Evolutionary conservation across 257 asterid genomes (phyloP).

Genomic region (Gentiana straminea): DNA sequence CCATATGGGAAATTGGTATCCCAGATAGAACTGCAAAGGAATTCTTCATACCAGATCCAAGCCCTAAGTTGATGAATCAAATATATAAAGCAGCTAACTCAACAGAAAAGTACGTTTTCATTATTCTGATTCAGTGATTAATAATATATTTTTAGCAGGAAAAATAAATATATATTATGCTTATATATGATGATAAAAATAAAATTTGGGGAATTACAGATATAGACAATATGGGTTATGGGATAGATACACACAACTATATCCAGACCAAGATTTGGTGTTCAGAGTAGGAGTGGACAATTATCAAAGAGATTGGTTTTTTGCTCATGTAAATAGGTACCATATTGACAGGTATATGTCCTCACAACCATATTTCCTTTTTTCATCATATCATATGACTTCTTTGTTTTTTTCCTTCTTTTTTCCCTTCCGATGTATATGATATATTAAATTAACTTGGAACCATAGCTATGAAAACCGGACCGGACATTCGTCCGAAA

Average conservation of each 20-base stretch:
- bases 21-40: conserved; percentile 82
- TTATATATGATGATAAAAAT: too few relatives aligned
- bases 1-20: conserved; percentile 80
- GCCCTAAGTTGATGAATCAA: conserved; percentile 50
- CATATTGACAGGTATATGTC: too few relatives aligned
- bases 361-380: too few relatives aligned
- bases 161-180: too few relatives aligned
- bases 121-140: neutral
- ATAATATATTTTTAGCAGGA: too few relatives aligned
- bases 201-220: conserved; percentile 17
- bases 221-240: conserved; percentile 87
- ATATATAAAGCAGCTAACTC: conserved; percentile 22
- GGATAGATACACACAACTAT: conserved; percentile 70
- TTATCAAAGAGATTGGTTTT: conserved; percentile 65
- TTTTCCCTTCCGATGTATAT: neutral
- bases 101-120: conserved; percentile 33
- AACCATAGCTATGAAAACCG: too few relatives aligned
- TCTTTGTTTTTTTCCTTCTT: neutral
- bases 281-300: conserved; percentile 33
- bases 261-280: conserved; percentile 60
- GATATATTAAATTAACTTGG: neutral
- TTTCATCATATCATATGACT: neutral
- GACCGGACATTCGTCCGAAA: too few relatives aligned
- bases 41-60: conserved; percentile 70
- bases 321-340: conserved; percentile 78